These are phyloP conservation scores for Zelonia costaricensis DNA, from an alignment of 208 protist species.

Conservation along the genomic window DNA sequence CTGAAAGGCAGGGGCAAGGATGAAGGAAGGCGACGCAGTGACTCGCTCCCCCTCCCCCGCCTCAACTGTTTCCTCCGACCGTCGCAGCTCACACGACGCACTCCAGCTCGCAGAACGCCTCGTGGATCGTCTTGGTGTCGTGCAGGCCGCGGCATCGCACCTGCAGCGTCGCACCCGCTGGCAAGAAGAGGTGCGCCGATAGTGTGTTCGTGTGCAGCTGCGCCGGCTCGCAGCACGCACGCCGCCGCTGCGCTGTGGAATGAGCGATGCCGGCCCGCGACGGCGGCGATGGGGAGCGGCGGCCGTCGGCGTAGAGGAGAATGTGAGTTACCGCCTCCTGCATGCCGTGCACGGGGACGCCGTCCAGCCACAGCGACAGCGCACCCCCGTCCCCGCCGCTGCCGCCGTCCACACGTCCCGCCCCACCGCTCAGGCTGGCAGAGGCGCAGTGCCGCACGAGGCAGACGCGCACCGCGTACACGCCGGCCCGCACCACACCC, in stretches of 20 bases:
- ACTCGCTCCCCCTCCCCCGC: too few relatives aligned
- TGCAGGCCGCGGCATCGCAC: constrained; percentile 43
- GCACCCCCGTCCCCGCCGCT: not conserved
- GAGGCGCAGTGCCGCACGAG: constrained; percentile 31
- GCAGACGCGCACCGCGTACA: constrained; percentile 50
- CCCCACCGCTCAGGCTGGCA: not conserved
- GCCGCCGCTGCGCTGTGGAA: constrained; percentile 4
- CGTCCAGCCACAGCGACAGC: constrained; percentile 20
- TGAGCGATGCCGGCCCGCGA: too few relatives aligned
- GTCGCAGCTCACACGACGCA: constrained; percentile 38
- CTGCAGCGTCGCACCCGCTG: constrained; percentile 32
- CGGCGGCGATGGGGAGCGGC: not conserved
- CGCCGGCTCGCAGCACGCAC: constrained; percentile 38
- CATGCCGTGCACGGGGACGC: constrained; percentile 6
- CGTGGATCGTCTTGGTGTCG: constrained; percentile 28
- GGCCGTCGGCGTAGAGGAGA: constrained; percentile 10
- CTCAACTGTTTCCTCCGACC: too few relatives aligned
- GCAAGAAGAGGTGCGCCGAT: constrained; percentile 45
- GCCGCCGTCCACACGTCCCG: not conserved
- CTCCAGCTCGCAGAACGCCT: constrained; percentile 64
- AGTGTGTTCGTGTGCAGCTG: constrained; percentile 51
- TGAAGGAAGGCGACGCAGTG: too few relatives aligned
- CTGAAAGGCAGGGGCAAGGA: too few relatives aligned
- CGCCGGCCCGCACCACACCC: constrained; percentile 26
- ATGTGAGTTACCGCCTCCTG: constrained; percentile 6